Percentiles rank a stretch among this genome's conserved stretches.
Conservation (phyloP, 139 green algal genomes). For the Asterochloris erici region DNA sequence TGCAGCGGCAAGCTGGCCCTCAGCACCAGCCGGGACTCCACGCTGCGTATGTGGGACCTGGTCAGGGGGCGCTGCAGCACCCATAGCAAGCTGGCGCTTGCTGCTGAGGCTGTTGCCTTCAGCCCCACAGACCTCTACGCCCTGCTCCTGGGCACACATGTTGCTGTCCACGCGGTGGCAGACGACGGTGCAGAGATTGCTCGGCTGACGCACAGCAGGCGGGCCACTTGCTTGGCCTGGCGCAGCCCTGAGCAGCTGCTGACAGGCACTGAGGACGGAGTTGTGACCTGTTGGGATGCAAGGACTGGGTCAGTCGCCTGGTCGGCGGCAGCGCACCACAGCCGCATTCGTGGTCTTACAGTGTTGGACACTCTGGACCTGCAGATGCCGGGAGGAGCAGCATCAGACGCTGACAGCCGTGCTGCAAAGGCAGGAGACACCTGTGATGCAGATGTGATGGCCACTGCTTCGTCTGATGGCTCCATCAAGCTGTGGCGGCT, state of each 20-base stretch:
- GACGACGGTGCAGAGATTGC: background rate
- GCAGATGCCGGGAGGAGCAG: no score
- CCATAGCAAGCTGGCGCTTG: background rate
- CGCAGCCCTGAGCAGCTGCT: background rate
- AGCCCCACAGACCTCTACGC: conserved; percentile 7
- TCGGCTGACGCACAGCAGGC: background rate
- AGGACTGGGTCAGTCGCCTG: background rate
- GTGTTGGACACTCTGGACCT: background rate
- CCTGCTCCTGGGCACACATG: background rate
- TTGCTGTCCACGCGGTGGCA: background rate
- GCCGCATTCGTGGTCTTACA: background rate
- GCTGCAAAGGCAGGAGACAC: background rate
- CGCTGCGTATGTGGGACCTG: conserved; percentile 73
- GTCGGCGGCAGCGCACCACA: background rate
- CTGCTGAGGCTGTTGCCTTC: conserved; percentile 7
- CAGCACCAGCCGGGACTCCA: conserved; percentile 53
- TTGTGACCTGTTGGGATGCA: background rate
- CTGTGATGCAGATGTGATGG: background rate
- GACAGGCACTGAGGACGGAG: conserved; percentile 14
- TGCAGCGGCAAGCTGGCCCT: conserved; percentile 69
- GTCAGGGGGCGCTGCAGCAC: conserved; percentile 14
- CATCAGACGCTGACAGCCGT: background rate
- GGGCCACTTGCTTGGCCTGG: conserved; percentile 6
- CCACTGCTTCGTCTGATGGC: conserved; percentile 13
- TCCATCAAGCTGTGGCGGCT: background rate